A percentile compares a stretch with the other conserved stretches of the same genome.
Evolutionary conservation across 2,329 filamentous ascomycete species (phyloP).

Genomic region (Emmonsia crescens): DNA sequence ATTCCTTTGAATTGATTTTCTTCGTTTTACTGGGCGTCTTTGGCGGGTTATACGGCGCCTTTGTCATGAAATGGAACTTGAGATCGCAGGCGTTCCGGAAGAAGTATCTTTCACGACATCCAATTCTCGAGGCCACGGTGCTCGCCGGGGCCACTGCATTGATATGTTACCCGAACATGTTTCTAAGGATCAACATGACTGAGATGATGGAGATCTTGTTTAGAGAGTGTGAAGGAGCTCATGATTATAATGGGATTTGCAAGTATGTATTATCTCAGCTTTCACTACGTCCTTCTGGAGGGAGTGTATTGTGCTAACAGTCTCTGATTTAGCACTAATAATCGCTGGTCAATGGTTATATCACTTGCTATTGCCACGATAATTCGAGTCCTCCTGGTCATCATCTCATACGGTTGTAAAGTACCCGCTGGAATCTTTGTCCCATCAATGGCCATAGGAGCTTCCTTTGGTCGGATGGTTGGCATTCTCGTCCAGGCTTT

Average conservation of each 20-base stretch:
- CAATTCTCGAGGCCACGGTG: slow-evolving; percentile 74
- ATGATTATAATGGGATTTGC: slow-evolving; percentile 85
- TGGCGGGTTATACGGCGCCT: slow-evolving; percentile 86
- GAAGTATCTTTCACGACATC: slow-evolving; percentile 74
- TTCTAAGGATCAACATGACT: slow-evolving; percentile 94
- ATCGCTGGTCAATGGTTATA: slow-evolving; percentile 65
- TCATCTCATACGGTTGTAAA: slow-evolving; percentile 95
- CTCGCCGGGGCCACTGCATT: slow-evolving; percentile 75
- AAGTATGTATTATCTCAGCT: slow-evolving; percentile 42
- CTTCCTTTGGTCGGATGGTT: slow-evolving; percentile 85
- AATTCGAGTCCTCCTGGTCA: slow-evolving; percentile 72
- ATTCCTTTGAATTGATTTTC: slow-evolving; percentile 92
- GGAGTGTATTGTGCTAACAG: slow-evolving; percentile 14
- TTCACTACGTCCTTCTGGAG: not conserved
- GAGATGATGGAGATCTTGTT: slow-evolving; percentile 99
- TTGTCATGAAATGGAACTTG: slow-evolving; percentile 97
- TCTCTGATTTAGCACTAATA: slow-evolving; percentile 38
- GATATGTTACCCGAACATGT: slow-evolving; percentile 94
- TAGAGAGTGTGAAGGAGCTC: slow-evolving; percentile 76
- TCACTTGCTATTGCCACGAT: slow-evolving; percentile 71
- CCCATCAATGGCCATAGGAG: slow-evolving; percentile 93
- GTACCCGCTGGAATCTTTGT: slow-evolving; percentile 97
- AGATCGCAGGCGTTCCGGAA: slow-evolving; percentile 86
- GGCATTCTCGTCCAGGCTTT: slow-evolving; percentile 87
- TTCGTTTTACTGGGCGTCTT: slow-evolving; percentile 88